Conservation (phyloP, 1,284 basidiomycete species). For the Apiotrichum mycotoxinovorans region DNA sequence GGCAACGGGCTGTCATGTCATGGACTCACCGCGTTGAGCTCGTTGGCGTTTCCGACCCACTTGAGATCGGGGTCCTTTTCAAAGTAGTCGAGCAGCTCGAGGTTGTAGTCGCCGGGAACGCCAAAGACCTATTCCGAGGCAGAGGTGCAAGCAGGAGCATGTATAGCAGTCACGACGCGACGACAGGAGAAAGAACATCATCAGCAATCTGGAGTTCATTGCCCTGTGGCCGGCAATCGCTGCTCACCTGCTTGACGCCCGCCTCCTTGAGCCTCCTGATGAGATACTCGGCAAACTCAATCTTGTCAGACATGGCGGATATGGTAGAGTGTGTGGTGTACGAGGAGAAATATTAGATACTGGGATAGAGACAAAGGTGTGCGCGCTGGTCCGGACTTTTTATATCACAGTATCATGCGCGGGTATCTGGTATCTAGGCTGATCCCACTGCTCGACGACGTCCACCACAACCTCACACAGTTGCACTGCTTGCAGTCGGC, state of each 20-base stretch:
- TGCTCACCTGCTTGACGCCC: slow-evolving; percentile 43
- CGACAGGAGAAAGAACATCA: too few species aligned
- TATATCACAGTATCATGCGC: too few species aligned
- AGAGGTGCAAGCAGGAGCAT: not conserved
- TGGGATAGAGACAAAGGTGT: too few species aligned
- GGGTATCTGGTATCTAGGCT: too few species aligned
- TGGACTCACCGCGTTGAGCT: slow-evolving; percentile 63
- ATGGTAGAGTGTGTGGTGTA: too few species aligned
- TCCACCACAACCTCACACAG: too few species aligned
- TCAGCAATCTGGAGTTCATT: not conserved
- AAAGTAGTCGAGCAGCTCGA: slow-evolving; percentile 70
- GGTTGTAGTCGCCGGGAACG: slow-evolving; percentile 89
- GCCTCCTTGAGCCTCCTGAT: slow-evolving; percentile 59
- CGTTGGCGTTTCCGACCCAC: slow-evolving; percentile 94
- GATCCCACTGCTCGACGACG: too few species aligned
- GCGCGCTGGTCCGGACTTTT: too few species aligned
- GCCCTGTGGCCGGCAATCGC: not conserved
- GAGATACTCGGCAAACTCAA: slow-evolving; percentile 57
- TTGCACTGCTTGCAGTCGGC: too few species aligned
- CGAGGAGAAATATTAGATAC: too few species aligned
- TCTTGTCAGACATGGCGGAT: not conserved
- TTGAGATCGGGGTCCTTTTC: slow-evolving; percentile 73
- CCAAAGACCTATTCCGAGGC: slow-evolving; percentile 64
- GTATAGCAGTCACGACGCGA: too few species aligned
- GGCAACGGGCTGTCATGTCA: too few species aligned